Evolutionary conservation across 1,284 basidiomycete genomes (phyloP).

Genomic region (Clitocybe nebularis): DNA sequence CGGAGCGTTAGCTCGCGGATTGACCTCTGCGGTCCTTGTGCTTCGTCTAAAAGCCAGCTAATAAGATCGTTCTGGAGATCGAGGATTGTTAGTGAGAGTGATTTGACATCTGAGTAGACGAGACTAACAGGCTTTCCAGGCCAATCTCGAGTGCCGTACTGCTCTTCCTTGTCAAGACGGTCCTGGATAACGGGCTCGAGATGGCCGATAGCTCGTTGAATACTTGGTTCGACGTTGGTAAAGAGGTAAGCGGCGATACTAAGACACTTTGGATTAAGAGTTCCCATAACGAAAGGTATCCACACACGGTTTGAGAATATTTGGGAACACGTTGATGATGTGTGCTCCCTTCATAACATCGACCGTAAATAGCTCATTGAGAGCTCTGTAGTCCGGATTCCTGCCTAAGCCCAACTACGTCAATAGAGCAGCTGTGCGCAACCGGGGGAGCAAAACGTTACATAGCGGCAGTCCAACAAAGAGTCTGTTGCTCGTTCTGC

Average conservation of each 20-base stretch:
- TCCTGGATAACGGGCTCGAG: constrained; percentile 37
- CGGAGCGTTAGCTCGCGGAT: constrained; percentile 24
- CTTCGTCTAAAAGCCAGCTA: constrained; percentile 30
- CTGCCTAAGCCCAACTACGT: constrained; percentile 5
- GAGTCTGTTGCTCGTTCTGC: constrained; percentile 20
- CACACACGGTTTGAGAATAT: constrained; percentile 15
- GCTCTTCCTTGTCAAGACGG: constrained; percentile 30
- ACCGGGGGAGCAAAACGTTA: constrained; percentile 6
- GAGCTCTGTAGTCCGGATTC: constrained; percentile 12
- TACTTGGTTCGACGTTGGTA: constrained; percentile 38
- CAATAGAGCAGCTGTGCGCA: too few relatives aligned
- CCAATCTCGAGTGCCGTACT: constrained; percentile 35
- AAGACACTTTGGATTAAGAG: not conserved
- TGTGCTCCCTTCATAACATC: constrained; percentile 9
- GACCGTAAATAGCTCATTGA: constrained; percentile 13
- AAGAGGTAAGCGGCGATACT: constrained; percentile 18
- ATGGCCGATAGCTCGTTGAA: constrained; percentile 27
- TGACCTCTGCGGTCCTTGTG: constrained; percentile 20
- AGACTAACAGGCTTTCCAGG: constrained; percentile 30
- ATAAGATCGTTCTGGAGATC: constrained; percentile 31
- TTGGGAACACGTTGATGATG: constrained; percentile 12
- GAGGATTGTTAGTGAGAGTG: not conserved
- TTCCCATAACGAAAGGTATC: not conserved
- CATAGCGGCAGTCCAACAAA: constrained; percentile 24
- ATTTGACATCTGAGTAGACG: not conserved